Base-by-base conservation (phyloP, 73 alveolate genomes). In the Paramecium bursaria region DNA sequence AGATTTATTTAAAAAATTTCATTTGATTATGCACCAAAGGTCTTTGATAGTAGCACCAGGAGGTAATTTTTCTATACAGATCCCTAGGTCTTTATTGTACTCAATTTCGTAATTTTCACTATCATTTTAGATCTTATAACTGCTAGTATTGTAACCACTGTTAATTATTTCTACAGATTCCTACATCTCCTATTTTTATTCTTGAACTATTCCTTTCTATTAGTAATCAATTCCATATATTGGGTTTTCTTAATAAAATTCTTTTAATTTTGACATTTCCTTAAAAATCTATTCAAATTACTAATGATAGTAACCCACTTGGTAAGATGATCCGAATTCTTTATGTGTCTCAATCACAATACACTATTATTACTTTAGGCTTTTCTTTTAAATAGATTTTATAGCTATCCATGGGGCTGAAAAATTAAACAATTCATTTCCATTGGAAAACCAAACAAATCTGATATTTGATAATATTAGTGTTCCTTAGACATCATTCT, bases 361-460 rank as follows among this genome's bases (percentile, higher is more conserved):
- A 0, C 60, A 39, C 10, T 31, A 19, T 17, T 31, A 67, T 31
- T 44, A 21, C 15, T 67, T 67, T 1, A 26, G 33, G 27, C 26
- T 39, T 27, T 39, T 67, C 4, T 42, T 31, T 0, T 9, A 11
- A 10, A 67, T 19, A 39, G 33, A 39, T 4, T 67, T 67, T 0
- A 67, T 47, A 39, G 82, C 19, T 3, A 67, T 39, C 82, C 82
- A 67, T 4, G 82, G 82, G 1, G 44, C 33, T 15, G 47, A 21
- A 15, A 67, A 39, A 4, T 67, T 67, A 42, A 67, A 67, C 2
- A 35, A 47, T 1, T 67, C 82, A 67, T 67, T 67, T 0, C 39
- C 10, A 3, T 42, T 35, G 21, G 82, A 67, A 67, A 1, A 67
- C 82, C 82, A 67, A 14, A 42, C 82, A 67, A 67, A 31, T 39